phyloP scores from a whole-genome alignment of 2,329 filamentous ascomycete genomes.

The Plectosphaerella sp. region DNA sequence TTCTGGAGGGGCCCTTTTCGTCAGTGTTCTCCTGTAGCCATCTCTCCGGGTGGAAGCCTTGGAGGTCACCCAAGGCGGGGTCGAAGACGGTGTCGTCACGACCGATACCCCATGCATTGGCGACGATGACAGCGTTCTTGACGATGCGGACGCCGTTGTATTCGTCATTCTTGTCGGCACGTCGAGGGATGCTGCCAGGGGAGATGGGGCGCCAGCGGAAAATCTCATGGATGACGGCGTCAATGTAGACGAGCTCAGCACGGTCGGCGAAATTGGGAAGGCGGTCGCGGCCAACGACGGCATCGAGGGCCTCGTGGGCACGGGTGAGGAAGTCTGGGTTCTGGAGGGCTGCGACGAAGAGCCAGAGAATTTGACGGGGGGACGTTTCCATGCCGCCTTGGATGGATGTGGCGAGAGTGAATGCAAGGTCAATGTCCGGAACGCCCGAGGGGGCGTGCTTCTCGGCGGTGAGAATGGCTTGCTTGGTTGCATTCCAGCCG shows the following conservation, averaged over 20 bases:
- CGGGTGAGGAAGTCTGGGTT: conserved; percentile 8
- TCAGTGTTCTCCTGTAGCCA: conserved; percentile 15
- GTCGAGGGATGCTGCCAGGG: conserved; percentile 31
- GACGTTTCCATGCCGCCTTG: conserved; percentile 27
- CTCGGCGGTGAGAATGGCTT: conserved; percentile 19
- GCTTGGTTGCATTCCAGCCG: conserved; percentile 26
- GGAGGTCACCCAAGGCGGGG: conserved; percentile 8
- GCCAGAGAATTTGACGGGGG: conserved; percentile 21
- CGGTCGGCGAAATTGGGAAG: conserved; percentile 33
- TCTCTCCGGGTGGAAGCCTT: conserved; percentile 25
- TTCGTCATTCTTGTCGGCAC: conserved; percentile 25
- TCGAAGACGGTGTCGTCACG: conserved; percentile 37
- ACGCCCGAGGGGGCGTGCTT: conserved; percentile 19
- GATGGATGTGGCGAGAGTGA: conserved; percentile 23
- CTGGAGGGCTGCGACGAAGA: conserved; percentile 26
- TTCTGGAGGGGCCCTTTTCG: conserved; percentile 3
- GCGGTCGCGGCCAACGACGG: conserved; percentile 31
- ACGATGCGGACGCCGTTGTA: conserved; percentile 36
- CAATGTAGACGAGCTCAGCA: conserved; percentile 33
- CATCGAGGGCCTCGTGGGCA: conserved; percentile 36
- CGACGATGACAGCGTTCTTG: conserved; percentile 35
- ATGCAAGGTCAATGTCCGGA: conserved; percentile 24
- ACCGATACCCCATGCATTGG: conserved; percentile 34
- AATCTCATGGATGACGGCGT: conserved; percentile 35
- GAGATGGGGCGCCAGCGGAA: conserved; percentile 39